Conservation (phyloP, 495 filamentous ascomycete species). For the Rostrohypoxylon terebratum region DNA sequence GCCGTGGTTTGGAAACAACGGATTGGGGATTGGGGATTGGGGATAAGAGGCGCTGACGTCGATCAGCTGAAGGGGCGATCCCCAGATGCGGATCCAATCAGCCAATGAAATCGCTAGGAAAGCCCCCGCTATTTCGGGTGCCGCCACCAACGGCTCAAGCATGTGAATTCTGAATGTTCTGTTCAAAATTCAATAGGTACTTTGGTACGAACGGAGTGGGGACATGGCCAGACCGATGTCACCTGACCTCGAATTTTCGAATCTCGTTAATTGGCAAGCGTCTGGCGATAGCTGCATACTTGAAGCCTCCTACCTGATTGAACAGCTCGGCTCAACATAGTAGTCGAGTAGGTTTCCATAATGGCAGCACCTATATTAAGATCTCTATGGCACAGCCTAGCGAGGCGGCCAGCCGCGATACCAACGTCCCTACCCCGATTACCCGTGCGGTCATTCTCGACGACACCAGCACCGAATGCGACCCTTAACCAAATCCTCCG, state of each 20-base stretch:
- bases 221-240: constrained; percentile 36
- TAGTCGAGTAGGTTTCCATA: constrained; percentile 12
- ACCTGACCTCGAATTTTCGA: constrained; percentile 42
- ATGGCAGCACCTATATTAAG: constrained; percentile 50
- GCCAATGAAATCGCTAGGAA: constrained; percentile 22
- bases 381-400: constrained; percentile 42
- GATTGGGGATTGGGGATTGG: constrained; percentile 20
- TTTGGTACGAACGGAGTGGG: constrained; percentile 1
- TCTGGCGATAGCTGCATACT: background rate
- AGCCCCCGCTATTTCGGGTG: constrained; percentile 5
- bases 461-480: constrained; percentile 61
- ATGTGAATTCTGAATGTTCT: constrained; percentile 18
- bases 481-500: constrained; percentile 72
- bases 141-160: constrained; percentile 4
- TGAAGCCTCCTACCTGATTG: background rate
- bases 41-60: constrained; percentile 37
- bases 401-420: constrained; percentile 39
- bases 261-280: constrained; percentile 21
- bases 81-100: constrained; percentile 18
- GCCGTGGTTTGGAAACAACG: constrained; percentile 22
- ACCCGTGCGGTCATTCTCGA: constrained; percentile 59
- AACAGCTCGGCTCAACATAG: constrained; percentile 20
- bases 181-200: background rate
- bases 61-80: constrained; percentile 22
- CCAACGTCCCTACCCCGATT: constrained; percentile 30